Base-by-base conservation (phyloP, 306 rosid genomes). In the Myrica gale region DNA sequence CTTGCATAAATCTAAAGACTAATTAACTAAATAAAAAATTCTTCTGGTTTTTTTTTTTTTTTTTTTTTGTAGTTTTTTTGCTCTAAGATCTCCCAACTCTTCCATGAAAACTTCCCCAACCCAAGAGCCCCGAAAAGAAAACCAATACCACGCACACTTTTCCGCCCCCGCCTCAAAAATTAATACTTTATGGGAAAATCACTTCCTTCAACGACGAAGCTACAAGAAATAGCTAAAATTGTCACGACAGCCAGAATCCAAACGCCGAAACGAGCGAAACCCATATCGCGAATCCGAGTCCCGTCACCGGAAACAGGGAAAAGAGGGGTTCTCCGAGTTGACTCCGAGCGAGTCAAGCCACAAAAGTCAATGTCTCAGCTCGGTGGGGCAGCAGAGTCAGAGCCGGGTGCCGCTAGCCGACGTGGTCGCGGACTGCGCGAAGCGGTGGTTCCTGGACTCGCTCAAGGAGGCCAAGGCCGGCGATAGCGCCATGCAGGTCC, bases 391-490 rank as follows among this genome's bases (percentile, higher is more conserved):
- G 81, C 70, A 72, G 79, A 65, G 62, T 11, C 90, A 89, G 53
- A 80, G 46, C 75, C 90, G 91, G 60, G 74, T 75, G 19, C 95
- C 95, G 4, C 88, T 93, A 7, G 81, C 88, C 16, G 74, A n/a
- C 58, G 96, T 93, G 66, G 98, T 93, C 3, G 82, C 93, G 11
- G 92, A 91, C 61, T 93, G 98, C 74, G 75, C 81, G 0, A 84
- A 78, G 77, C 97, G 98, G 69, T 91, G 98, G 98, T 91, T 93
- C 37, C 92, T 78, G 45, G 98, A 93, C 60, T 80, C 98, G 8
- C 97, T 90, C 60, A 86, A 87, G 84, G 96, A 89, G 85, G 97
- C 98, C 1, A 89, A 76, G 74, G 82, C 88, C 51, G 98, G 98
- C 0, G 96, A 91, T 55, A 53, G 26, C 50, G 46, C 83, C 43